These are phyloP conservation scores for Toxicodendron radicans DNA, from an alignment of 345 rosid genomes.

Conservation along the genomic window DNA sequence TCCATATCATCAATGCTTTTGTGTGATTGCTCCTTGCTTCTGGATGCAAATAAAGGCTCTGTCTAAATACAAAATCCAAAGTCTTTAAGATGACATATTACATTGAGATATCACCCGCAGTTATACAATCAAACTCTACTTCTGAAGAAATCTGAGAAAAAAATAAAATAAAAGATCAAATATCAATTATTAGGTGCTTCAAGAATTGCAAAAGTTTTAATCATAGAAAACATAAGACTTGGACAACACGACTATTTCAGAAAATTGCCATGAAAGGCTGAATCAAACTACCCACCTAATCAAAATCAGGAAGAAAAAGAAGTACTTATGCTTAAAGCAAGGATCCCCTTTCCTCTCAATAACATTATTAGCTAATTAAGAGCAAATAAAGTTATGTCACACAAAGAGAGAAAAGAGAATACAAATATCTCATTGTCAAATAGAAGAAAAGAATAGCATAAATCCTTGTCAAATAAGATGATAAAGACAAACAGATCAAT, in stretches of 20 bases:
- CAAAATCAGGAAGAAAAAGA: background rate
- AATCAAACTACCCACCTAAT: background rate
- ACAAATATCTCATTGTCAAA: background rate
- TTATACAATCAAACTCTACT: background rate
- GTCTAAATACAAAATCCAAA: background rate
- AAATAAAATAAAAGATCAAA: background rate
- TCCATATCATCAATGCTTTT: background rate
- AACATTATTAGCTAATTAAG: background rate
- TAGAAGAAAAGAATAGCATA: background rate
- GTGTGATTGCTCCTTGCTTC: background rate
- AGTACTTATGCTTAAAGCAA: too few species aligned
- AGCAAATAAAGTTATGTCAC: background rate
- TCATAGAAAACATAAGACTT: background rate
- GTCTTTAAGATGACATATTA: background rate
- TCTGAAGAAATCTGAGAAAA: background rate
- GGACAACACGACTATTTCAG: background rate
- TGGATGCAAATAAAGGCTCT: too few species aligned
- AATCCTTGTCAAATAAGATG: slow-evolving; percentile 4
- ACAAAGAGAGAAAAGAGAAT: background rate
- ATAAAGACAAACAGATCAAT: background rate
- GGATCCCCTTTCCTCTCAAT: background rate
- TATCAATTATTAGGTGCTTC: background rate
- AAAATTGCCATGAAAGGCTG: background rate
- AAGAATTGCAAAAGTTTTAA: background rate
- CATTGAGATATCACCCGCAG: background rate